Evolutionary conservation across 192 early-diverging fungal species (phyloP).

Genomic region (Endogone sp.): DNA sequence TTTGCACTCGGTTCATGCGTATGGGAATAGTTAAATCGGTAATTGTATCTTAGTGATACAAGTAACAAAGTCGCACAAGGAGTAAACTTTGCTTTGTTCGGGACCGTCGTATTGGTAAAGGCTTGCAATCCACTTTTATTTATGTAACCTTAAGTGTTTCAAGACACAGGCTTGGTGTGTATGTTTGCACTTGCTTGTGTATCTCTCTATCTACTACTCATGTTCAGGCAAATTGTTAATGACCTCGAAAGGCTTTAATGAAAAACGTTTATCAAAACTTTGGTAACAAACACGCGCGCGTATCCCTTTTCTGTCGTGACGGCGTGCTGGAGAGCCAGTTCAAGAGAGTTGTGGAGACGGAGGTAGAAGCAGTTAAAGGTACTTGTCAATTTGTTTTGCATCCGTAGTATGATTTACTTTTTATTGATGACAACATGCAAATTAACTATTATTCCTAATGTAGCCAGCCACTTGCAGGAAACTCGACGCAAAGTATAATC

Average conservation of each 20-base stretch:
- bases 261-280: slow-evolving; percentile 62
- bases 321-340: slow-evolving; percentile 91
- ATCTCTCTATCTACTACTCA: slow-evolving; percentile 46
- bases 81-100: too few species aligned
- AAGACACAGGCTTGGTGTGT: slow-evolving; percentile 63
- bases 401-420: slow-evolving; percentile 32
- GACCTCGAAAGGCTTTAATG: slow-evolving; percentile 65
- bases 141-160: too few species aligned
- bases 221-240: slow-evolving; percentile 24
- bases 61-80: too few species aligned
- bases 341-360: slow-evolving; percentile 62
- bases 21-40: too few species aligned
- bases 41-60: too few species aligned
- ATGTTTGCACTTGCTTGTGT: background rate
- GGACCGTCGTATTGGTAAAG: too few species aligned
- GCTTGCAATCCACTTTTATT: too few species aligned
- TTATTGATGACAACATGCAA: slow-evolving; percentile 56
- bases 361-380: slow-evolving; percentile 63
- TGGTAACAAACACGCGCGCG: slow-evolving; percentile 67
- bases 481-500: slow-evolving; percentile 67
- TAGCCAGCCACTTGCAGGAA: slow-evolving; percentile 50
- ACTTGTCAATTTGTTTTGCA: slow-evolving; percentile 34
- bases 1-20: too few species aligned
- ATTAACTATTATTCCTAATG: slow-evolving; percentile 62
- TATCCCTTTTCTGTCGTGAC: slow-evolving; percentile 89